phyloP scores from a whole-genome alignment of 148 eudicot genomes.

The Hydrangea macrophylla region DNA sequence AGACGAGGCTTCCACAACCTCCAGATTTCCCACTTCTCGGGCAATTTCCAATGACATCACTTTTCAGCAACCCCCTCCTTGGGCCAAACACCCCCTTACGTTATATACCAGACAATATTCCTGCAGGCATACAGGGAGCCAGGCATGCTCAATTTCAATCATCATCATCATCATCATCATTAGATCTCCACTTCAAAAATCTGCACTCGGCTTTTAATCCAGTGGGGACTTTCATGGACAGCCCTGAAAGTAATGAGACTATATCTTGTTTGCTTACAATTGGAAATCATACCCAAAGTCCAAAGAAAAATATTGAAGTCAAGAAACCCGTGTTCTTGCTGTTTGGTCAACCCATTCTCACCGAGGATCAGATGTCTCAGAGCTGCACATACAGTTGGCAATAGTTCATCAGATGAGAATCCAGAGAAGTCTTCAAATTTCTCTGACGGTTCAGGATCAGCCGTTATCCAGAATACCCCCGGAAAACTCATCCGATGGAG shows the following conservation, averaged over 20 bases:
- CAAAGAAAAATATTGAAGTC: constrained; percentile 21
- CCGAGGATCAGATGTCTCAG: constrained; percentile 71
- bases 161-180: no score
- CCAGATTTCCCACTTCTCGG: constrained; percentile 40
- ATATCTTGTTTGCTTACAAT: constrained; percentile 53
- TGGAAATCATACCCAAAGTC: constrained; percentile 30
- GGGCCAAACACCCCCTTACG: constrained; percentile 43
- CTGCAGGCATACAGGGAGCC: constrained; percentile 84
- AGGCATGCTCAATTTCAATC: constrained; percentile 60
- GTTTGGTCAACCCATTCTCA: constrained; percentile 82
- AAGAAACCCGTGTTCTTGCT: constrained; percentile 47
- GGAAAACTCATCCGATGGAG: constrained; percentile 51
- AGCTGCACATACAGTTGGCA: constrained; percentile 40
- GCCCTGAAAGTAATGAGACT: constrained; percentile 23
- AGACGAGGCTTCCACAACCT: constrained; percentile 51
- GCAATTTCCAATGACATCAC: constrained; percentile 32
- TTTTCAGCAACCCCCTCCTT: constrained; percentile 33
- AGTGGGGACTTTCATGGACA: constrained; percentile 18
- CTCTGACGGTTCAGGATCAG: constrained; percentile 53
- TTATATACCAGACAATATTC: constrained; percentile 32
- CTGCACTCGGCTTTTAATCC: constrained; percentile 36
- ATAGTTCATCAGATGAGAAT: constrained; percentile 35
- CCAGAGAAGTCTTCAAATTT: constrained; percentile 29
- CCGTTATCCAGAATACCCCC: constrained; percentile 37
- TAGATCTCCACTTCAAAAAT: constrained; percentile 34